Evolutionary conservation across 2,329 filamentous ascomycete species (phyloP).

Genomic region (Fusarium sp.): DNA sequence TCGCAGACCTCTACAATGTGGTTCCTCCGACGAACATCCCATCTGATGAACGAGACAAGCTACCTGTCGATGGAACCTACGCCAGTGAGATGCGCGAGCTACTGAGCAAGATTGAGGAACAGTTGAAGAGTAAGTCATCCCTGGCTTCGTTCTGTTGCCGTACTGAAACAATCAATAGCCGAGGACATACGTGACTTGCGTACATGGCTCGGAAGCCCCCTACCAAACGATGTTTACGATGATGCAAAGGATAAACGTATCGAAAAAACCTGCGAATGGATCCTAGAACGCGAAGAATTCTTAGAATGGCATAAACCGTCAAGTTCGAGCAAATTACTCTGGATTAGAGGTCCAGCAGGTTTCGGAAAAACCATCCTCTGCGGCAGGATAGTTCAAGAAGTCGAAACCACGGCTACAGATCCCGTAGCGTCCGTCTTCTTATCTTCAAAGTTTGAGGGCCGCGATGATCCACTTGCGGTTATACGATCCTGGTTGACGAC

Average conservation of each 20-base stretch:
- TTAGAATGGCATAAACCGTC: neutral
- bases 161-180: fast-evolving
- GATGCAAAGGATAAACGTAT: neutral
- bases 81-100: neutral
- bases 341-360: slow-evolving; percentile 47
- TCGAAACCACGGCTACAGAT: neutral
- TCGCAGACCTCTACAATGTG: neutral
- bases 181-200: neutral
- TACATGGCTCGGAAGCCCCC: fast-evolving
- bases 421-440: slow-evolving; percentile 49
- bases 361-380: slow-evolving; percentile 52
- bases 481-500: slow-evolving; percentile 32
- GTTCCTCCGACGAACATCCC: fast-evolving
- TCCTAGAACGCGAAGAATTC: neutral
- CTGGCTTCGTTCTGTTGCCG: fast-evolving
- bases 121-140: neutral
- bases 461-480: slow-evolving; percentile 42
- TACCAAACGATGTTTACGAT: neutral
- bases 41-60: fast-evolving
- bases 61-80: fast-evolving
- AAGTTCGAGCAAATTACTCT: slow-evolving; percentile 36
- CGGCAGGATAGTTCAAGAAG: slow-evolving; percentile 44
- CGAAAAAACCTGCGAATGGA: neutral
- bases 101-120: neutral
- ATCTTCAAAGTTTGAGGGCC: slow-evolving; percentile 40